Conservation (phyloP, 1,284 basidiomycete genomes). For the Grifola frondosa region DNA sequence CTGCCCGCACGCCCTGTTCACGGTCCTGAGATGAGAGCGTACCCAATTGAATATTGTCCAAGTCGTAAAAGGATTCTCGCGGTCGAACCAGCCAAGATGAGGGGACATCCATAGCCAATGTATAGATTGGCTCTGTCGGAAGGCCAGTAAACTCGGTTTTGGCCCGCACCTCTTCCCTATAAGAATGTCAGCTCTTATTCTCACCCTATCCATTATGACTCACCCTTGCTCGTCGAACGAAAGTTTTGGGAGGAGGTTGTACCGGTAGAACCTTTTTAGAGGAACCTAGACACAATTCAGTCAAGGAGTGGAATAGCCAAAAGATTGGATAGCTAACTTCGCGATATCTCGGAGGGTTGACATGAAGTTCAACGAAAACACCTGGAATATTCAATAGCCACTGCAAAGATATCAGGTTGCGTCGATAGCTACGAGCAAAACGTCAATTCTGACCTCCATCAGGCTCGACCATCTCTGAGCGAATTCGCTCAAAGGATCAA, state of each 20-base stretch:
- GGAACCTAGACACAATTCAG: conserved; percentile 60
- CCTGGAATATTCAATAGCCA: conserved; percentile 62
- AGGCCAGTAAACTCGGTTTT: conserved; percentile 53
- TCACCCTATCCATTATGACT: too few relatives aligned
- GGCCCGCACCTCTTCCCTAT: conserved; percentile 54
- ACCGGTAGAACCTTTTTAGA: conserved; percentile 93
- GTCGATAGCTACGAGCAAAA: background rate
- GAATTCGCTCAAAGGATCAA: conserved; percentile 85
- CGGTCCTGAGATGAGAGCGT: conserved; percentile 59
- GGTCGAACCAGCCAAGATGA: conserved; percentile 92
- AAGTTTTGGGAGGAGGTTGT: conserved; percentile 60
- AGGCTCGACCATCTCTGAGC: conserved; percentile 86
- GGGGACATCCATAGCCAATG: conserved; percentile 87
- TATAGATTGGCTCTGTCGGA: conserved; percentile 79
- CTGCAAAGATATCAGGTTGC: conserved; percentile 30
- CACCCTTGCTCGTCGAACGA: conserved; percentile 76
- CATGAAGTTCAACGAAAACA: conserved; percentile 69
- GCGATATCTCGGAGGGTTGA: conserved; percentile 66
- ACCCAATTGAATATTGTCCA: conserved; percentile 92
- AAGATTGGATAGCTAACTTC: conserved; percentile 52
- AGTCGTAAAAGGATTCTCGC: conserved; percentile 84
- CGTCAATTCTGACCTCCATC: conserved; percentile 52
- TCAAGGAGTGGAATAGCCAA: background rate
- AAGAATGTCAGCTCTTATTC: too few relatives aligned
- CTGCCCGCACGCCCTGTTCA: conserved; percentile 63